Conservation (phyloP, 2,329 filamentous ascomycete species). For the Aspergillus alliaceus region DNA sequence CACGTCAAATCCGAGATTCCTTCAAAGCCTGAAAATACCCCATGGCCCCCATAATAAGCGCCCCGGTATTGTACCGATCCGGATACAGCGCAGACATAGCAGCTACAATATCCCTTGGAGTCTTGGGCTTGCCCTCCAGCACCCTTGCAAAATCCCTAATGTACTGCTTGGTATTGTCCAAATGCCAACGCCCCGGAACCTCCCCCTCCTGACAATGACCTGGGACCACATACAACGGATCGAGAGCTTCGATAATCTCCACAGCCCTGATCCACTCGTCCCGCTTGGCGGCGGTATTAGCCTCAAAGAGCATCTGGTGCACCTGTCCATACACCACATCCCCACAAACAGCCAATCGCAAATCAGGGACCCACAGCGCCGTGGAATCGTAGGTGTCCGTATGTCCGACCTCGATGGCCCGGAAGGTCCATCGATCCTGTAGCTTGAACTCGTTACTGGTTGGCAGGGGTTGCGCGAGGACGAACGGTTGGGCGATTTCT, state of each 20-base stretch:
- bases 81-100: slow-evolving; percentile 5
- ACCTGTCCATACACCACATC: slow-evolving; percentile 9
- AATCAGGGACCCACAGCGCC: slow-evolving; percentile 6
- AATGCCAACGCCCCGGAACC: slow-evolving; percentile 8
- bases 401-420: slow-evolving; percentile 5
- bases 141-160: slow-evolving; percentile 1
- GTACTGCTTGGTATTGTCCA: slow-evolving; percentile 7
- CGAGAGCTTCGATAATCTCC: slow-evolving; percentile 7
- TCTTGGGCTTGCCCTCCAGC: neutral
- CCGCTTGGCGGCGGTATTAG: slow-evolving; percentile 1
- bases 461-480: neutral
- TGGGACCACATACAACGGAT: slow-evolving; percentile 5
- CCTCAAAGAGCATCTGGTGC: slow-evolving; percentile 9
- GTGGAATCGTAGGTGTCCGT: slow-evolving; percentile 8
- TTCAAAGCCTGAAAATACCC: neutral
- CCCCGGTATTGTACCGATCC: slow-evolving; percentile 6
- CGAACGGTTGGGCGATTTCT: slow-evolving; percentile 1
- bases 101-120: neutral
- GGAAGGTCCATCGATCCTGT: neutral
- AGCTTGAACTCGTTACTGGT: neutral
- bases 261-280: slow-evolving; percentile 8
- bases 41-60: slow-evolving; percentile 1
- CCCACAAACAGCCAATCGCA: slow-evolving; percentile 5
- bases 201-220: slow-evolving; percentile 7
- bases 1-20: neutral